Evolutionary conservation across 345 rosid species (phyloP), one percentile per base, ranked within the genome.

Genomic region (Linum lewisii): DNA sequence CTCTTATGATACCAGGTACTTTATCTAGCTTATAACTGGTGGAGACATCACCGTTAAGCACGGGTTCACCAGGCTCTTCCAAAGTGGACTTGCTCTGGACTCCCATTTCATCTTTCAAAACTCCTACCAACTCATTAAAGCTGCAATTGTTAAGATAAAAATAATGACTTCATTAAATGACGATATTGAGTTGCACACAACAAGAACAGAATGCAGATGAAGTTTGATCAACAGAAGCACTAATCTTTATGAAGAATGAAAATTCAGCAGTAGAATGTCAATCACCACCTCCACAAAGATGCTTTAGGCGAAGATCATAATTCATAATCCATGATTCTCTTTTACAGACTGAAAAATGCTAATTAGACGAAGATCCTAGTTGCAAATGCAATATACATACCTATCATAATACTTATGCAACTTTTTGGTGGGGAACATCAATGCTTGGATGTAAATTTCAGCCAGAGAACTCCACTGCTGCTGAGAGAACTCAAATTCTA

Each of bases 341-440:
- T 42, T 42, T 11, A 16, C 47, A 5, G 47, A 42, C 47, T 42
- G 11, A 42, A 42, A 7, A 42, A 11, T 4, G 34, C 34, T 29
- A 29, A 29, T 29, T 29, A 29, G 34, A 29, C 34, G 7, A 29
- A 29, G 34, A 29, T 29, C 5, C 7, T 29, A 29, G 34, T 42
- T 38, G 22, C 16, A 24, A 16, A 24, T 42, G 26, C 15, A 18
- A 50, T 59, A 58, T 34, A 21, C 66, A 58, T 84, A 90, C 98
- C 86, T 77, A 3, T 84, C 80, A 77, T 84, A 80, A 69, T 88
- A 91, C 24, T 54, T 63, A 63, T 79, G 75, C 63, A 88, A 72
- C 80, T 72, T 84, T 74, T 79, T 91, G 66, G 88, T 81, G 5
- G 96, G 92, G 76, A 77, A 82, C 76, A 69, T 82, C 71, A 91